phyloP scores from a whole-genome alignment of 371 early-diverging fungal genomes.

The Blastocladiella emersonii region DNA sequence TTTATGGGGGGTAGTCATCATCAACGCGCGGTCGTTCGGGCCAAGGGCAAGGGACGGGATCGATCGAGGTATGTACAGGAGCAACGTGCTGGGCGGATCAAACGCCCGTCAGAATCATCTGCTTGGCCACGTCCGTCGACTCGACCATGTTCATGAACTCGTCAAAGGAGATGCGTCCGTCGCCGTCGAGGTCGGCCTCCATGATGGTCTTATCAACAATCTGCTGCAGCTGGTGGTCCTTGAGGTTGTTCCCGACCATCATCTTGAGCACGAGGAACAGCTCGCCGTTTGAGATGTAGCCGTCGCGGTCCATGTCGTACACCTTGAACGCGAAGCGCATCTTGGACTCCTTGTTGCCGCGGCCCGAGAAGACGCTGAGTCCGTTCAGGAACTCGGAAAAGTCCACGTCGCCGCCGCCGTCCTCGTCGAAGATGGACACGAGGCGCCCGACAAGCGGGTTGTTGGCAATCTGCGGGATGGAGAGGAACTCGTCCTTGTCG shows the following conservation, averaged over 20 bases:
- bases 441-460: constrained; percentile 91
- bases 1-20: too few species aligned
- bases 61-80: too few species aligned
- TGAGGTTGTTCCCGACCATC: constrained; percentile 94
- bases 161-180: constrained; percentile 87
- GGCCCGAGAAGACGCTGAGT: constrained; percentile 77
- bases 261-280: constrained; percentile 90
- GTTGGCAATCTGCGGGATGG: constrained; percentile 86
- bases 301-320: constrained; percentile 98
- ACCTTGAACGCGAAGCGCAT: constrained; percentile 87
- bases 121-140: constrained; percentile 82
- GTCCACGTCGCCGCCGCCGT: constrained; percentile 94
- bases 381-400: constrained; percentile 94
- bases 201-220: constrained; percentile 98
- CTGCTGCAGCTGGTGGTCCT: constrained; percentile 90
- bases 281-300: constrained; percentile 94
- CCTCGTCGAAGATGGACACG: constrained; percentile 90
- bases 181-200: constrained; percentile 90
- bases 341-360: constrained; percentile 85
- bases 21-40: too few species aligned
- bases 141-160: constrained; percentile 88
- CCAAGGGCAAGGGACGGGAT: too few species aligned
- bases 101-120: constrained; percentile 59
- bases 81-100: too few species aligned
- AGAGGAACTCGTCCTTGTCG: constrained; percentile 87